Percentiles rank a stretch among this genome's conserved stretches.
Evolutionary conservation across 768 basidiomycete species (phyloP).

Genomic region (Collybia sp.): DNA sequence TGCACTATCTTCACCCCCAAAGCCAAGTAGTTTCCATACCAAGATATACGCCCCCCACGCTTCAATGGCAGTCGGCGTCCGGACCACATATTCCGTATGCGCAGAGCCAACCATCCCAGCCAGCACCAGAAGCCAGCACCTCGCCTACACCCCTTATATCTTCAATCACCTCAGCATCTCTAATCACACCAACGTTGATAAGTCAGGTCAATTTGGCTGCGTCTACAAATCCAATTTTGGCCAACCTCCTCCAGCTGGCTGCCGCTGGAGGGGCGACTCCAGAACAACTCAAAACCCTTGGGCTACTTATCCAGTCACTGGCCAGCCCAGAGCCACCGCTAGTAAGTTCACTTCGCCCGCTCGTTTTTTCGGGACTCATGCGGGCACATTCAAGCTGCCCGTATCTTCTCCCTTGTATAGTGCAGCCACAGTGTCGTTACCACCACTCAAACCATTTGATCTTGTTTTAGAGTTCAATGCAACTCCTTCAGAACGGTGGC

Average conservation of each 20-base stretch:
- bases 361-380: neutral
- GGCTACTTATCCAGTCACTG: slow-evolving; percentile 68
- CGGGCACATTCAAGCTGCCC: too few species aligned
- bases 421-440: neutral
- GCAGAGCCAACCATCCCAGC: slow-evolving; percentile 7
- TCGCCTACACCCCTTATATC: slow-evolving; percentile 37
- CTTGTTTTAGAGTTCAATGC: slow-evolving; percentile 71
- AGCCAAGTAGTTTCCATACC: slow-evolving; percentile 10
- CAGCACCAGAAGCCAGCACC: slow-evolving; percentile 12
- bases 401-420: too few species aligned
- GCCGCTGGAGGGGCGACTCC: slow-evolving; percentile 56
- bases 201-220: slow-evolving; percentile 65
- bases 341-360: slow-evolving; percentile 10
- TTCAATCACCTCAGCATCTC: slow-evolving; percentile 36
- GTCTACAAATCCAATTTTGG: slow-evolving; percentile 60
- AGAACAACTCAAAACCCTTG: slow-evolving; percentile 65
- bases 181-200: slow-evolving; percentile 55
- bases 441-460: slow-evolving; percentile 55
- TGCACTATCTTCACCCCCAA: slow-evolving; percentile 50
- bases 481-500: slow-evolving; percentile 54
- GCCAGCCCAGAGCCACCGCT: slow-evolving; percentile 26
- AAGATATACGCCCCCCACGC: slow-evolving; percentile 18
- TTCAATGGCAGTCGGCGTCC: slow-evolving; percentile 23
- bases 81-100: neutral
- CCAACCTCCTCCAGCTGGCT: slow-evolving; percentile 60